Conservation (phyloP, 1,284 basidiomycete genomes). For the Tilletiaria anomala region DNA sequence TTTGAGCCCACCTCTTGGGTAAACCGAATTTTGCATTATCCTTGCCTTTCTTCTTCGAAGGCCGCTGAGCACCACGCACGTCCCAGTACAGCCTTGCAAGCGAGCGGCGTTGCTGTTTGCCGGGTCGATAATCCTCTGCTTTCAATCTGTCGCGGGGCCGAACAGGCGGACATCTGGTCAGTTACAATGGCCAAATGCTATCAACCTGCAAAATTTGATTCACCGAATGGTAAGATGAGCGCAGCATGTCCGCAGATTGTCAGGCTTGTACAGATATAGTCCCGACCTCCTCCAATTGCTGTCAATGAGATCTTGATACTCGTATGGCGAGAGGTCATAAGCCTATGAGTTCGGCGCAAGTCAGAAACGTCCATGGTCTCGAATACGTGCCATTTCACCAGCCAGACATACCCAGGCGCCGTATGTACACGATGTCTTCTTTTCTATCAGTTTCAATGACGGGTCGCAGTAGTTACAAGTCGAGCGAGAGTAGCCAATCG, state of each 20-base stretch:
- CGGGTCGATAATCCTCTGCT: constrained; percentile 15
- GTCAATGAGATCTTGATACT: constrained; percentile 29
- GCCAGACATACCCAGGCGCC: background rate
- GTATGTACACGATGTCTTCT: background rate
- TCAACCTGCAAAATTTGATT: constrained; percentile 9
- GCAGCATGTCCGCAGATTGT: constrained; percentile 28
- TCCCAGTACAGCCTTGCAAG: background rate
- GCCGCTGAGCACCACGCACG: constrained; percentile 4
- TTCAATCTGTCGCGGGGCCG: no score
- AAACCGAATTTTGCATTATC: no score
- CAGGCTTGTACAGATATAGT: constrained; percentile 31
- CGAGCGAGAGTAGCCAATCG: background rate
- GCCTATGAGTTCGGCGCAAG: background rate
- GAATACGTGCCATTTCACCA: no score
- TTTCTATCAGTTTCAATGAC: background rate
- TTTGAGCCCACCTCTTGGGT: no score
- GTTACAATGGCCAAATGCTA: constrained; percentile 8
- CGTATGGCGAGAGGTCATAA: constrained; percentile 15
- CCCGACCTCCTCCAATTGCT: constrained; percentile 32
- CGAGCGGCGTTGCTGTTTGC: constrained; percentile 12
- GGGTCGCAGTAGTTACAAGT: background rate
- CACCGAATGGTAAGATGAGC: constrained; percentile 27
- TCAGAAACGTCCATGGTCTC: no score
- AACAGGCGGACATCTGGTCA: no score
- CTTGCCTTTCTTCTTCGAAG: constrained; percentile 5